Conservation (phyloP, 805 yeast species). For the Kazachstania bromeliacearum region DNA sequence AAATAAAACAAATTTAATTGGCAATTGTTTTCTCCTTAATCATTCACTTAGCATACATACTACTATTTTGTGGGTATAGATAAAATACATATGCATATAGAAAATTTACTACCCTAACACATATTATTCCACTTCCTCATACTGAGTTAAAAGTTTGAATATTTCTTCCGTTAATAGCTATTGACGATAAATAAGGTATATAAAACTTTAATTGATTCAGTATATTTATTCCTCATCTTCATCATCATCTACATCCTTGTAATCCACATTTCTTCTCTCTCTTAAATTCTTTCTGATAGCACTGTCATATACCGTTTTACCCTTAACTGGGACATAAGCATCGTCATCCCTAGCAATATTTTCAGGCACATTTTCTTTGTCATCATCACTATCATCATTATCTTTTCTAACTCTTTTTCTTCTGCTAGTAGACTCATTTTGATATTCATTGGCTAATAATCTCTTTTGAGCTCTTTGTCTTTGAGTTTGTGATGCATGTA, state of each 20-base stretch:
- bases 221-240: conserved; percentile 16
- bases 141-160: neutral
- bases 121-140: too few species aligned
- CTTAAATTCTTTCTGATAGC: conserved; percentile 34
- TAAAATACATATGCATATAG: too few species aligned
- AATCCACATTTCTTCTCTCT: conserved; percentile 29
- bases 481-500: conserved; percentile 23
- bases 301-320: conserved; percentile 3
- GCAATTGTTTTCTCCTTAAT: too few species aligned
- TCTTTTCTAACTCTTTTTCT: conserved; percentile 3
- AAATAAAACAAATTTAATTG: too few species aligned
- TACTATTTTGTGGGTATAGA: too few species aligned
- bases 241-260: conserved; percentile 29
- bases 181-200: too few species aligned
- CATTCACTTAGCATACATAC: too few species aligned
- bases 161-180: neutral
- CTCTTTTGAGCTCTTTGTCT: conserved; percentile 26
- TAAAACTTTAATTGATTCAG: too few species aligned
- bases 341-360: conserved; percentile 18
- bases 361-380: conserved; percentile 13
- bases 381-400: conserved; percentile 7
- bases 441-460: conserved; percentile 19
- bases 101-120: too few species aligned
- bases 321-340: conserved; percentile 15
- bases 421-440: conserved; percentile 7